Conservation (phyloP, 2,329 filamentous ascomycete genomes). For the Nakataea oryzae region DNA sequence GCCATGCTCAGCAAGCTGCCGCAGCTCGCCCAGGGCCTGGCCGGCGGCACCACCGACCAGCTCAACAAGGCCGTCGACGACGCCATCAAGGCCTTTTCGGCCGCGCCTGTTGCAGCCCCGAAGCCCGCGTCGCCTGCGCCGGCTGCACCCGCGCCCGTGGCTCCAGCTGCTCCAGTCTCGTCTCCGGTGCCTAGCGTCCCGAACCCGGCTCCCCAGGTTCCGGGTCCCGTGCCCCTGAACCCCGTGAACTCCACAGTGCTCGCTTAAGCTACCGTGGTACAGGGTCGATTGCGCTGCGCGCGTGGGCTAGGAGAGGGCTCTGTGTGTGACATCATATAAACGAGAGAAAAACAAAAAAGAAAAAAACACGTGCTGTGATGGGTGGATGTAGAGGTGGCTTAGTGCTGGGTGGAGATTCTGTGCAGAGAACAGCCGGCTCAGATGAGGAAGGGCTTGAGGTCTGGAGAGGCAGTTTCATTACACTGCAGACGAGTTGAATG, state of each 20-base stretch:
- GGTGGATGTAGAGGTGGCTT: no score
- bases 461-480: no score
- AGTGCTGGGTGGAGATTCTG: no score
- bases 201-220: neutral
- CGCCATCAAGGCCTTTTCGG: slow-evolving; percentile 10
- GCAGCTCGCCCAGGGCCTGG: slow-evolving; percentile 15
- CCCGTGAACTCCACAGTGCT: neutral
- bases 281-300: no score
- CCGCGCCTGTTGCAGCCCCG: neutral
- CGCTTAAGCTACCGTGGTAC: no score
- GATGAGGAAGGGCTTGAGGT: no score
- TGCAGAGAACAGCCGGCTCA: no score
- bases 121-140: neutral
- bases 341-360: no score
- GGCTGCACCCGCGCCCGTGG: neutral
- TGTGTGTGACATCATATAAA: no score
- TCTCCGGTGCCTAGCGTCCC: neutral
- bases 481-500: no score
- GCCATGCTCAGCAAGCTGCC: slow-evolving; percentile 16
- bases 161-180: neutral
- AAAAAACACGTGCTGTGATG: no score
- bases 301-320: no score
- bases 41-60: slow-evolving; percentile 13
- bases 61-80: slow-evolving; percentile 12
- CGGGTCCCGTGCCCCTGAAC: neutral